These are phyloP conservation scores for Avena insularis DNA, from an alignment of 176 grass and related monocot genomes.

Conservation along the genomic window DNA sequence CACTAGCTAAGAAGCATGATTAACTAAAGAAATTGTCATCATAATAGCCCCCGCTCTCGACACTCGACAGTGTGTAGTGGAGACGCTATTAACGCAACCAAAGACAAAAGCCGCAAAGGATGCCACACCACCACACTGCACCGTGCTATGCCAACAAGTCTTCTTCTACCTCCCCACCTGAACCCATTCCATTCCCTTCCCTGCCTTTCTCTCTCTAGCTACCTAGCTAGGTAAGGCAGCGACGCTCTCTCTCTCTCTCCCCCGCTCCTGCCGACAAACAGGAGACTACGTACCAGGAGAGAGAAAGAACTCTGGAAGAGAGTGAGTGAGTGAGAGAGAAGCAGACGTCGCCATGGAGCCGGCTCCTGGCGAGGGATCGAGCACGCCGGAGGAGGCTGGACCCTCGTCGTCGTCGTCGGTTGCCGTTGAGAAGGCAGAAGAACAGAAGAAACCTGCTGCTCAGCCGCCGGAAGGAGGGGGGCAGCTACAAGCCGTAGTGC, in stretches of 20 bases:
- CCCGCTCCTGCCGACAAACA: slow-evolving; percentile 24
- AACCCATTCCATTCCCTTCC: slow-evolving; percentile 1
- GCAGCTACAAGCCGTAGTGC: neutral
- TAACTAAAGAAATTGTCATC: slow-evolving; percentile 35
- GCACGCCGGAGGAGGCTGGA: slow-evolving; percentile 28
- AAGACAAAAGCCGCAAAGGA: slow-evolving; percentile 58
- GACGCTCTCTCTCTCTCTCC: neutral
- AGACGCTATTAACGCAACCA: slow-evolving; percentile 63
- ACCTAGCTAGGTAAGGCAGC: neutral
- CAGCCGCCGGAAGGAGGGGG: neutral
- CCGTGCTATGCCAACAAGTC: slow-evolving; percentile 44
- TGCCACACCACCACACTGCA: slow-evolving; percentile 34
- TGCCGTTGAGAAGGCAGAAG: slow-evolving; percentile 18
- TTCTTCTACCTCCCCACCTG: slow-evolving; percentile 41
- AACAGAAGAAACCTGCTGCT: slow-evolving; percentile 11
- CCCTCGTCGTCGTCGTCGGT: slow-evolving; percentile 34
- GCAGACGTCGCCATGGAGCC: slow-evolving; percentile 54
- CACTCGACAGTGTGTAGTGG: slow-evolving; percentile 65
- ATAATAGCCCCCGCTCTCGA: slow-evolving; percentile 32
- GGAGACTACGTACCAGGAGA: slow-evolving; percentile 5
- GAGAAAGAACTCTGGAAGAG: slow-evolving; percentile 9
- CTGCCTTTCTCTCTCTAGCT: slow-evolving; percentile 33
- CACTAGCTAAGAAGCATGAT: slow-evolving; percentile 30
- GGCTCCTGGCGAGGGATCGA: slow-evolving; percentile 27
- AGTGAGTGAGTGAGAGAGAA: neutral